Conservation (phyloP, 352 stramenopile species). For the Thalassiosira exigua region DNA sequence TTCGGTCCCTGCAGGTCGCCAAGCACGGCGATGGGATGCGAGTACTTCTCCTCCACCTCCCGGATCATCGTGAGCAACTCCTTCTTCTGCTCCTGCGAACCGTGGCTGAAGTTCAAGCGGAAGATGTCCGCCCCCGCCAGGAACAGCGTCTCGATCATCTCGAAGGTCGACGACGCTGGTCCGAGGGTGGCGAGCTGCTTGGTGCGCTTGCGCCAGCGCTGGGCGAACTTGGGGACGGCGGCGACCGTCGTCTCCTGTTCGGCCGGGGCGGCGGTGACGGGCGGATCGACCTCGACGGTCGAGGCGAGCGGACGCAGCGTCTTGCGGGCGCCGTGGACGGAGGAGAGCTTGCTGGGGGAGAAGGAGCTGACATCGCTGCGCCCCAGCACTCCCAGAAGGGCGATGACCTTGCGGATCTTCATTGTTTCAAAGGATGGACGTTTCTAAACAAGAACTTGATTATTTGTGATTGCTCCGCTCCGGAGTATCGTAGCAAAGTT, state of each 20-base stretch:
- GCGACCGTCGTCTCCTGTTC: slow-evolving; percentile 65
- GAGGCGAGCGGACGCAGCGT: slow-evolving; percentile 5
- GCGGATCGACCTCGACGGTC: too few relatives aligned
- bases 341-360: slow-evolving; percentile 7
- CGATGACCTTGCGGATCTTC: too few relatives aligned
- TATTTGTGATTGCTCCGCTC: too few relatives aligned
- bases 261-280: too few relatives aligned
- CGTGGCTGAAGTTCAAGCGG: slow-evolving; percentile 89
- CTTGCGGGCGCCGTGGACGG: too few relatives aligned
- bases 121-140: slow-evolving; percentile 89
- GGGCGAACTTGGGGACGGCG: slow-evolving; percentile 66
- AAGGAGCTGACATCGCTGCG: slow-evolving; percentile 1
- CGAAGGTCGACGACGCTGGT: slow-evolving; percentile 80
- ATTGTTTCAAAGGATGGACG: too few relatives aligned
- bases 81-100: slow-evolving; percentile 88
- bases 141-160: slow-evolving; percentile 91
- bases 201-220: slow-evolving; percentile 84
- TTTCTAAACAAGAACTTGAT: too few relatives aligned
- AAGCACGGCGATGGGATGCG: slow-evolving; percentile 88
- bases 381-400: slow-evolving; percentile 1
- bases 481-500: background rate
- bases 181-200: slow-evolving; percentile 88
- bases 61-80: slow-evolving; percentile 85
- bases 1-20: slow-evolving; percentile 89
- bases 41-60: slow-evolving; percentile 87